Conservation (phyloP, 225 moss, liverwort and hornwort species). For the Physcomitrellopsis africana region DNA sequence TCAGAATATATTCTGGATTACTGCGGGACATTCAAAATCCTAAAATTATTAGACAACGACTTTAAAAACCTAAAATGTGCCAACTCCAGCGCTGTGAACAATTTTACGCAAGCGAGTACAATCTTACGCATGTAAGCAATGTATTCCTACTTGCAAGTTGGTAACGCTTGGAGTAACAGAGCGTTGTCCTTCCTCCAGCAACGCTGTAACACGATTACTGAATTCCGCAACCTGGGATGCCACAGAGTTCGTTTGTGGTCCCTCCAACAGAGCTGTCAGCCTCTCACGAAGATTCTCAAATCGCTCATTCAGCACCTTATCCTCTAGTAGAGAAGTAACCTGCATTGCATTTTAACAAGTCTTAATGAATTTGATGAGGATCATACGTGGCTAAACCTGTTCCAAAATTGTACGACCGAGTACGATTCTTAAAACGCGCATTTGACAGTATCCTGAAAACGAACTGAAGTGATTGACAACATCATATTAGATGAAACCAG, state of each 20-base stretch:
- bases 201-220: conserved; percentile 67
- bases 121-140: not conserved
- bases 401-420: not conserved
- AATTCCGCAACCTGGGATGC: conserved; percentile 77
- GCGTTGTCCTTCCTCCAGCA: conserved; percentile 90
- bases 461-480: not conserved
- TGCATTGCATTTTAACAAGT: conserved; percentile 34
- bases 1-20: not conserved
- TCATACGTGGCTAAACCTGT: conserved; percentile 19
- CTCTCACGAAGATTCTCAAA: conserved; percentile 69
- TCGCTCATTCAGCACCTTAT: conserved; percentile 59
- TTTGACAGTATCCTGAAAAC: conserved; percentile 6
- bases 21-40: not conserved
- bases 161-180: conserved; percentile 82
- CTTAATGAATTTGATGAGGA: not conserved
- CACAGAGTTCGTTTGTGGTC: conserved; percentile 60
- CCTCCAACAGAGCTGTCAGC: conserved; percentile 70
- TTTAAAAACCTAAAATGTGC: not conserved
- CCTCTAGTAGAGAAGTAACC: conserved; percentile 66
- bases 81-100: conserved; percentile 10
- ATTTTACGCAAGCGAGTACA: not conserved
- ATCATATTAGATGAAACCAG: conserved; percentile 2
- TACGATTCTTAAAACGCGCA: conserved; percentile 20
- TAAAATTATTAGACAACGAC: not conserved
- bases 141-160: conserved; percentile 66